Conservation (phyloP, 306 rosid species). For the Neltuma alba region DNA sequence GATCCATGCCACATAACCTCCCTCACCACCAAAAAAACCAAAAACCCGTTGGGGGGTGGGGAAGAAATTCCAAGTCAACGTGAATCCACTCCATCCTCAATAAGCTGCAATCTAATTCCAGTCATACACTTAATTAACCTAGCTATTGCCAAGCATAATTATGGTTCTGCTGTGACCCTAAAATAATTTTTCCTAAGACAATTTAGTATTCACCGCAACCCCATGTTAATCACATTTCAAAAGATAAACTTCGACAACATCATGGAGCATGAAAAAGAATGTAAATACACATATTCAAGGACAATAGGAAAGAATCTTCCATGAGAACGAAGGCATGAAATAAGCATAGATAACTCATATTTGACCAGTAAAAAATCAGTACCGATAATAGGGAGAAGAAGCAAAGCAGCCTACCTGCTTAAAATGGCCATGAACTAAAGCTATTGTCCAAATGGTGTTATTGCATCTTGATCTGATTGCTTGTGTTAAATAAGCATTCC, state of each 20-base stretch:
- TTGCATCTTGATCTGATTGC: slow-evolving; percentile 88
- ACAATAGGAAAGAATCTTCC: background rate
- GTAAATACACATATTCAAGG: background rate
- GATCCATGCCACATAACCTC: too few species aligned
- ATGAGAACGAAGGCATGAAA: background rate
- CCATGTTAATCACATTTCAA: background rate
- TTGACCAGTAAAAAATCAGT: background rate
- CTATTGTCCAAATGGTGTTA: slow-evolving; percentile 93
- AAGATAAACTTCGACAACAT: background rate
- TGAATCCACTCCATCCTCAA: too few species aligned
- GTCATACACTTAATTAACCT: too few species aligned
- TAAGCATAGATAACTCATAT: background rate
- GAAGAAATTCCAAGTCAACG: too few species aligned
- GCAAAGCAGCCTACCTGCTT: slow-evolving; percentile 30
- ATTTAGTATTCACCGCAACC: background rate
- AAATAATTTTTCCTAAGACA: too few species aligned
- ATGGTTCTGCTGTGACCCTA: too few species aligned
- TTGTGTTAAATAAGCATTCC: slow-evolving; percentile 93
- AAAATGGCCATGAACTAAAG: slow-evolving; percentile 96
- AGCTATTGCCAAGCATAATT: too few species aligned
- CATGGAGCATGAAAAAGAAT: background rate
- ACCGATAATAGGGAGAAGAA: background rate
- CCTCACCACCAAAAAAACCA: too few species aligned
- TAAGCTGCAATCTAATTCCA: too few species aligned
- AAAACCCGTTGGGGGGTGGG: too few species aligned